Evolutionary conservation across 78 protist genomes (phyloP).

Genomic region (Dictyostelium firmibasis): DNA sequence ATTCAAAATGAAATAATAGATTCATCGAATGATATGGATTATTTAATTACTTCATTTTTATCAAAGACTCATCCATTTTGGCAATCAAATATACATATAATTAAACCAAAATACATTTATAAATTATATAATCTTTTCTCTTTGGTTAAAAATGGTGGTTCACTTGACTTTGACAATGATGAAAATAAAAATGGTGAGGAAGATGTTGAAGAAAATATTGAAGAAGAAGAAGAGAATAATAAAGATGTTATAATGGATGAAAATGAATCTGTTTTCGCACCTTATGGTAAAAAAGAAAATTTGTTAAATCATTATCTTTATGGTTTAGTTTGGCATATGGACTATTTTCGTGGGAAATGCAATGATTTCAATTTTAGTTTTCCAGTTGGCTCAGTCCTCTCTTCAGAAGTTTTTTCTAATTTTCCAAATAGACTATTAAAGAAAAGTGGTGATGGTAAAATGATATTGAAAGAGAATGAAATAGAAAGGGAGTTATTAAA

Average conservation of each 20-base stretch:
- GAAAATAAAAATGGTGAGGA: background rate
- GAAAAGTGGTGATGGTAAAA: background rate
- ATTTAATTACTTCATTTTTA: background rate
- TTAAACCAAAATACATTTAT: background rate
- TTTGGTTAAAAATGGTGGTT: background rate
- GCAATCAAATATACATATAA: background rate
- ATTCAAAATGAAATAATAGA: background rate
- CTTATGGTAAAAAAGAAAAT: background rate
- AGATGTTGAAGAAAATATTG: background rate
- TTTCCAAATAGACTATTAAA: background rate
- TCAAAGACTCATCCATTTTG: background rate
- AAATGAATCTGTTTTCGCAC: background rate
- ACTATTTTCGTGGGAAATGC: conserved; percentile 4
- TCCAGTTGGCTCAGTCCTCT: background rate
- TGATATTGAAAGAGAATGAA: background rate
- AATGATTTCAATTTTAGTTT: background rate
- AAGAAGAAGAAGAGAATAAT: background rate
- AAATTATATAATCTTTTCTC: background rate
- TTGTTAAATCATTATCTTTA: background rate
- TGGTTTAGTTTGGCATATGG: conserved; percentile 4
- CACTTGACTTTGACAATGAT: background rate
- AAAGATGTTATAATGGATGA: background rate
- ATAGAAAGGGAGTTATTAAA: background rate
- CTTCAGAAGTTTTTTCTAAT: background rate
- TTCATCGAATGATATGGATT: background rate